Evolutionary conservation across 2,329 filamentous ascomycete species (phyloP), one percentile per base, ranked within the genome.

Genomic region (Neodidymelliopsis sp.): DNA sequence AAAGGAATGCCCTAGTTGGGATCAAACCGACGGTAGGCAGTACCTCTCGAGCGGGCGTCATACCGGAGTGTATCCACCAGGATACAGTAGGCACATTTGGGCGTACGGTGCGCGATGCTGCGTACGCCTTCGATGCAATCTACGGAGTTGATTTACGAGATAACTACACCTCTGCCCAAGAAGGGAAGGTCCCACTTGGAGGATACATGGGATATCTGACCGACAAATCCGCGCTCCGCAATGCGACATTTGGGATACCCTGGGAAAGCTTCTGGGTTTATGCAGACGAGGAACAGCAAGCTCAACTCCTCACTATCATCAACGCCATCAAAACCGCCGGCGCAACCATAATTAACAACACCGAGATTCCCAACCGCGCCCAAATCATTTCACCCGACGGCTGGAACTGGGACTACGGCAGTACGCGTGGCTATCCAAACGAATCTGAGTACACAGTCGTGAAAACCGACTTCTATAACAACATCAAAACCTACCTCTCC

Each of bases 21-120:
- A 81, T 91, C 67, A 91, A 91, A 72, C 87, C 88, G 1, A 91
- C 87, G 1, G 85, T 91, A 5, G 88, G 88, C 0, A 70, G 90
- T 39, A 90, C 86, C 0, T 89, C 87, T 7, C 76, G 86, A 30
- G 67, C 66, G 20, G 74, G 74, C 1, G 75, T 78, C 0, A 67
- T 91, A 24, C 89, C 88, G 0, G 86, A 88, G 62, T 82, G 79
- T 9, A 74, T 81, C 46, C 83, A 88, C 60, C 85, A 88, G 60
- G 89, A 91, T 61, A 85, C 82, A 0, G 81, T 91, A 0, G 89
- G 88, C 2, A 76, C 80, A 0, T 84, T 92, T 62, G 86, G 81
- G 0, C 81, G 82, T 15, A 89, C 84, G 0, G 83, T 91, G 6
- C 76, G 78, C n/a, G 89, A 92, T 63, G 87, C 86, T 0, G 80